Evolutionary conservation across 139 green algal species (phyloP), one percentile per base, ranked within the genome.

Genomic region (Chlorella vulgaris): DNA sequence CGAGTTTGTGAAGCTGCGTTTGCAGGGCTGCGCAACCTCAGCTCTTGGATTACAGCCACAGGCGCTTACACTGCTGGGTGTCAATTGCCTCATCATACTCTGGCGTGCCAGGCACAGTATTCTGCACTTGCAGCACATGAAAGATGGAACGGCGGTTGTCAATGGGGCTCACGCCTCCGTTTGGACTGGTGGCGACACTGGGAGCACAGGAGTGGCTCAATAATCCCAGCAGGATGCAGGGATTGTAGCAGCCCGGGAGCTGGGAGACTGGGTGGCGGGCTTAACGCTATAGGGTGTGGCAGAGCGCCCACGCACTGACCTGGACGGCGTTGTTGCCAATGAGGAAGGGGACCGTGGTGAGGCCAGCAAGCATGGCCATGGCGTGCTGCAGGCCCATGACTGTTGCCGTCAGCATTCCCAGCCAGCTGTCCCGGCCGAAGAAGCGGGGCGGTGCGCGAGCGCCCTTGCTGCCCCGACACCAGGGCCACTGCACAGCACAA

Each of bases 311-410:
- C 8, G 63, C 4, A 2, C 65, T 28, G 15, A 71, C 74, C 3
- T 40, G 36, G 74, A 69, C 29, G 19, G 60, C 60, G 28, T 80
- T 73, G 35, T 21, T 3, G 38, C 60, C 60, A 19, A 70, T 55
- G 19, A 80, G 51, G 74, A 35, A 80, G 47, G 74, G 60, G 26
- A 80, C 60, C 22, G 86, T 90, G 62, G 91, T 93, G 61, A 93
- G 87, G 38, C 91, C 91, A 28, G 88, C 91, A 6, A 91, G 69
- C 88, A 94, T 94, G 36, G 90, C 89, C 26, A 95, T 74, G 4
- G 85, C 77, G 69, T 96, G 92, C 83, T 96, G 92, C 35, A 93
- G 81, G 38, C 91, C 91, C 88, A 94, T 94, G n/a, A 94, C 51
- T 5, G 85, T 28, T 8, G 90, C 82, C 3, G 93, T 65, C 28